Evolutionary conservation across 2,329 filamentous ascomycete species (phyloP).

Genomic region (Westerdykella ornata): DNA sequence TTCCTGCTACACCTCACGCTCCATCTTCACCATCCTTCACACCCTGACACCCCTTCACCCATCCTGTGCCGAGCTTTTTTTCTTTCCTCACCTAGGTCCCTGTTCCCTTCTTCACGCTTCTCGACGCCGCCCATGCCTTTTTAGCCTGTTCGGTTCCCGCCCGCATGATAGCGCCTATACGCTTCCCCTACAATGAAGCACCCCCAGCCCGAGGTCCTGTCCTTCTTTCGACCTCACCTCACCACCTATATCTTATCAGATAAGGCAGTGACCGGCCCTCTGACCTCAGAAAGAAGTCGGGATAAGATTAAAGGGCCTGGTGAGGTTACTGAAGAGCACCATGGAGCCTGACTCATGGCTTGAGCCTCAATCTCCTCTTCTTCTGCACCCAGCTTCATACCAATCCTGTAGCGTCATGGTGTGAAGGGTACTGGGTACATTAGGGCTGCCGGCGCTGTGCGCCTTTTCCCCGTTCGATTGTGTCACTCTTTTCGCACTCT

Average conservation of each 20-base stretch:
- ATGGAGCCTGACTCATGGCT: slow-evolving; percentile 32
- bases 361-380: slow-evolving; percentile 30
- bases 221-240: slow-evolving; percentile 23
- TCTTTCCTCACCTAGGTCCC: slow-evolving; percentile 5
- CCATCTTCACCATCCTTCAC: slow-evolving; percentile 12
- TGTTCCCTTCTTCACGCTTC: slow-evolving; percentile 2
- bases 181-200: slow-evolving; percentile 13
- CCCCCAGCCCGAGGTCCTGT: slow-evolving; percentile 6
- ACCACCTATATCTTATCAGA: slow-evolving; percentile 18
- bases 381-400: slow-evolving; percentile 11
- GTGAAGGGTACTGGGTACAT: slow-evolving; percentile 10
- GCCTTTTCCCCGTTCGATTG: slow-evolving; percentile 2
- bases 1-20: slow-evolving; percentile 25
- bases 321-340: slow-evolving; percentile 14
- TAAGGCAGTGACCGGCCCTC: slow-evolving; percentile 10
- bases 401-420: slow-evolving; percentile 12
- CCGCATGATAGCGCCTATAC: slow-evolving; percentile 19
- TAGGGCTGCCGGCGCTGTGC: slow-evolving; percentile 3
- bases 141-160: slow-evolving; percentile 16
- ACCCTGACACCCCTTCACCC: slow-evolving; percentile 1
- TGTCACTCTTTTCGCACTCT: slow-evolving; percentile 7
- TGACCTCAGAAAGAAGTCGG: slow-evolving; percentile 10
- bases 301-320: slow-evolving; percentile 31
- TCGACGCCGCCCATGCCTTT: slow-evolving; percentile 7
- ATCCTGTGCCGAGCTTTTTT: slow-evolving; percentile 2